phyloP scores from a whole-genome alignment of 1,139 yeast species.

The Meyerozyma smithsonii region DNA sequence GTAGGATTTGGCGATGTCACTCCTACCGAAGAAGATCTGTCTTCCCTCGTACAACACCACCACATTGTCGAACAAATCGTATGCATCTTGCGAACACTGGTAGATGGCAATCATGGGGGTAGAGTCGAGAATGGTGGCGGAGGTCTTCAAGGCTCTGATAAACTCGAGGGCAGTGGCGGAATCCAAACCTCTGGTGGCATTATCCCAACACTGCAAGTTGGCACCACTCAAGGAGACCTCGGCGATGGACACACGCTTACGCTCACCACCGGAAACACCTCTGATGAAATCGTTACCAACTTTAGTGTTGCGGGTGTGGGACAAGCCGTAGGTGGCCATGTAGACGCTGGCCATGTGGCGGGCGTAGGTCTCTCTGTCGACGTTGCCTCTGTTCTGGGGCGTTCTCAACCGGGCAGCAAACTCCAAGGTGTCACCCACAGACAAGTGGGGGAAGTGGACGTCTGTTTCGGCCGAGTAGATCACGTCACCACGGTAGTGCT shows the following conservation, averaged over 20 bases:
- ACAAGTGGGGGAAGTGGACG: slow-evolving; percentile 22
- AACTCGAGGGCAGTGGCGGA: slow-evolving; percentile 60
- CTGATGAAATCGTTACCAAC: slow-evolving; percentile 60
- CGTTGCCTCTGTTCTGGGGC: slow-evolving; percentile 24
- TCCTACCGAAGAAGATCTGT: slow-evolving; percentile 22
- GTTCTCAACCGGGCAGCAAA: slow-evolving; percentile 24
- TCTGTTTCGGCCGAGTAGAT: slow-evolving; percentile 25
- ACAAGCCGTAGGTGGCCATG: slow-evolving; percentile 68
- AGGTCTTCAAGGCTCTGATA: slow-evolving; percentile 23
- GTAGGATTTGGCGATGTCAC: slow-evolving; percentile 18
- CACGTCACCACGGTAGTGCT: slow-evolving; percentile 30
- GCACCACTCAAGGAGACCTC: slow-evolving; percentile 60
- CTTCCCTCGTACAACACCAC: slow-evolving; percentile 23
- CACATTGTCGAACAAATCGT: slow-evolving; percentile 23
- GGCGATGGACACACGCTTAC: slow-evolving; percentile 59
- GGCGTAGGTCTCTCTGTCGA: slow-evolving; percentile 55
- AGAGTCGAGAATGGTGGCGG: slow-evolving; percentile 19
- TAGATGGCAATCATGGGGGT: slow-evolving; percentile 25
- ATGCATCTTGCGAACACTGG: slow-evolving; percentile 26
- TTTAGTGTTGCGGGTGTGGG: slow-evolving; percentile 50
- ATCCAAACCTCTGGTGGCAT: slow-evolving; percentile 76
- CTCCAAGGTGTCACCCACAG: slow-evolving; percentile 24
- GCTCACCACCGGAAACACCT: slow-evolving; percentile 65
- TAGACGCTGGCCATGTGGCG: slow-evolving; percentile 58
- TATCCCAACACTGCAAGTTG: slow-evolving; percentile 65